Base-by-base conservation (phyloP, 2,329 filamentous ascomycete species). In the Clonostachys rosea region DNA sequence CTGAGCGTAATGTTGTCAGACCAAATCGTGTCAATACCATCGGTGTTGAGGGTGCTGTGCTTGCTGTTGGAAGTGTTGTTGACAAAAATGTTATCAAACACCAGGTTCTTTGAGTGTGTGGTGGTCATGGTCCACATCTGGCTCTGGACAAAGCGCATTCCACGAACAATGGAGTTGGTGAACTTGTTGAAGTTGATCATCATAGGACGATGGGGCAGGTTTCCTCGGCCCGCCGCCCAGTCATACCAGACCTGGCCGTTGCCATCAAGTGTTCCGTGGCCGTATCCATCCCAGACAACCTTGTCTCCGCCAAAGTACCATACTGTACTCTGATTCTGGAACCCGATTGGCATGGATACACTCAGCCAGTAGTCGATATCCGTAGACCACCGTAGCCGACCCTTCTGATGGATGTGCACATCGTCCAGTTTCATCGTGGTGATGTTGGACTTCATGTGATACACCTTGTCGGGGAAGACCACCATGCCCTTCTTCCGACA, bases 71-170 rank as follows among this genome's bases (percentile, higher is more conserved):
- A 66, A 1, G 70, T 73, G 56, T 70, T 80, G 60, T 80, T 80
- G 47, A 79, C 68, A 50, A 70, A 75, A 5, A 81, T 77, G 49
- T 75, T 67, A 44, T 75, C 65, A 7, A 81, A 62, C 1, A 74
- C 59, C 2, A 75, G 60, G 43, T 74, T 60, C 7, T 69, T 50
- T 4, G 73, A 74, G 56, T 74, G 62, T 10, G 74, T 75, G 33
- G 79, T 68, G 2, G 74, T 73, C 68, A 81, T 74, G 1, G 75
- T 75, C 71, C 79, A 83, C 79, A 83, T 83, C 61, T 83, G 79
- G 50, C 71, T 77, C 50, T 78, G 71, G 8, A 83, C 60, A 51
- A 79, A 81, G 3, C 65, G 65, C 14, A 82, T 49, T 4, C 75
- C 69, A 36, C 65, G 61, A 12, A 82, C 63, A 5, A 73, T 56